Evolutionary conservation across 345 rosid genomes (phyloP).

Genomic region (Chamaenerion angustifolium): DNA sequence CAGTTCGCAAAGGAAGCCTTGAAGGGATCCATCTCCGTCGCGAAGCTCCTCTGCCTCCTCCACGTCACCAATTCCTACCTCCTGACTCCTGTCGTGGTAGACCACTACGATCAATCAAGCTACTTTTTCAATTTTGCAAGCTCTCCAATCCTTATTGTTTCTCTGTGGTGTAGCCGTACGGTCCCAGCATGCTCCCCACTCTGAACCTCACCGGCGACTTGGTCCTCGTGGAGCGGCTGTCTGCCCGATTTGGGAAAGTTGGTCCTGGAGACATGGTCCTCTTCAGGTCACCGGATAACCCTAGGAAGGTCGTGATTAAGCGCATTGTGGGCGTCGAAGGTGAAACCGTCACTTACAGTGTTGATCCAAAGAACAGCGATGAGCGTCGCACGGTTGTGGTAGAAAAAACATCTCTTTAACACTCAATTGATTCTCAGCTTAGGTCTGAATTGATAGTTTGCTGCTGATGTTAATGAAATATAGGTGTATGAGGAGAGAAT

Average conservation of each 20-base stretch:
- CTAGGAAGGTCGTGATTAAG: slow-evolving; percentile 32
- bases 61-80: slow-evolving; percentile 37
- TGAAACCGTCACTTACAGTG: slow-evolving; percentile 34
- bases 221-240: slow-evolving; percentile 40
- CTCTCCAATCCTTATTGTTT: not conserved
- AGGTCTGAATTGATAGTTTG: not conserved
- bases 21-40: slow-evolving; percentile 7
- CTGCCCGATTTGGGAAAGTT: slow-evolving; percentile 29
- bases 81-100: slow-evolving; percentile 29
- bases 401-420: slow-evolving; percentile 4
- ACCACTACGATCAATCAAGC: not conserved
- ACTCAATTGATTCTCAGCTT: not conserved
- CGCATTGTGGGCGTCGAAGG: slow-evolving; percentile 54
- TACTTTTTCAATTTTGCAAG: not conserved
- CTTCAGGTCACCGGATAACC: slow-evolving; percentile 41
- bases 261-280: slow-evolving; percentile 53
- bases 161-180: slow-evolving; percentile 23
- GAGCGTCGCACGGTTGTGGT: slow-evolving; percentile 34
- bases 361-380: slow-evolving; percentile 29
- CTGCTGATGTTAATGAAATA: no score
- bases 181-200: slow-evolving; percentile 79
- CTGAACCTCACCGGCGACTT: slow-evolving; percentile 32
- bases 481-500: no score
- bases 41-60: slow-evolving; percentile 29
- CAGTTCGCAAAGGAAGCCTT: slow-evolving; percentile 11